Percentiles rank a stretch among this genome's conserved stretches.
Conservation (phyloP, 1,139 yeast species). For the Eremothecium gossypii region DNA sequence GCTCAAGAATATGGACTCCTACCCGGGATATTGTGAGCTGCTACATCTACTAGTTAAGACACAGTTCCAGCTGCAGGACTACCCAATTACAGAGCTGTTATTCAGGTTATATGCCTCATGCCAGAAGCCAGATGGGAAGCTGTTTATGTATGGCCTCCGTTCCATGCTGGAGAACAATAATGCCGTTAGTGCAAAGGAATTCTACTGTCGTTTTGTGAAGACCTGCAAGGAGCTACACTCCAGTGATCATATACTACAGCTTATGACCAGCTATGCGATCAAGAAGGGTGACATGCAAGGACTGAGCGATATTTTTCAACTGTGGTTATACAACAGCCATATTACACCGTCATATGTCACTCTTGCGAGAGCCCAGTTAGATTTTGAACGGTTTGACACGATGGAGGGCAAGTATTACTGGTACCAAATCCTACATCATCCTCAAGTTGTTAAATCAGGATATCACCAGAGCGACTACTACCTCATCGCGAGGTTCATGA, state of each 20-base stretch:
- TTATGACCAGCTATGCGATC: slow-evolving; percentile 14
- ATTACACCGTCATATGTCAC: slow-evolving; percentile 6
- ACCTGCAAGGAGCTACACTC: slow-evolving; percentile 25
- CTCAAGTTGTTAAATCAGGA: slow-evolving; percentile 8
- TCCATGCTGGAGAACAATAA: slow-evolving; percentile 24
- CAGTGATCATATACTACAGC: slow-evolving; percentile 12
- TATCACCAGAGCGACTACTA: slow-evolving; percentile 9
- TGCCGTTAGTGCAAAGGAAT: slow-evolving; percentile 26
- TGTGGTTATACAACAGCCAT: slow-evolving; percentile 16
- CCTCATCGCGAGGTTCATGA: not conserved
- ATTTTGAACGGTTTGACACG: slow-evolving; percentile 6
- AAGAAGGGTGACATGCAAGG: slow-evolving; percentile 15
- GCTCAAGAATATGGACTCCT: slow-evolving; percentile 5
- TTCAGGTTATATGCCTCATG: slow-evolving; percentile 24
- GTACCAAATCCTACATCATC: slow-evolving; percentile 3
- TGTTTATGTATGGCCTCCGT: slow-evolving; percentile 21
- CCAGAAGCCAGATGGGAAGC: slow-evolving; percentile 14
- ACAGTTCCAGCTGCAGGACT: slow-evolving; percentile 18
- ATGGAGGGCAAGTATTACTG: slow-evolving; percentile 5
- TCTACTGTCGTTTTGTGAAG: slow-evolving; percentile 20
- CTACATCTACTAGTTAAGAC: slow-evolving; percentile 14
- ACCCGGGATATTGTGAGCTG: slow-evolving; percentile 8
- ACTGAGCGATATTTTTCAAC: slow-evolving; percentile 16
- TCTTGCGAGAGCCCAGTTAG: slow-evolving; percentile 9
- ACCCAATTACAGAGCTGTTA: slow-evolving; percentile 17